A percentile compares a stretch with the other conserved stretches of the same genome.
Evolutionary conservation across 768 basidiomycete species (phyloP).

Genomic region (Boletus tylopilopsis): DNA sequence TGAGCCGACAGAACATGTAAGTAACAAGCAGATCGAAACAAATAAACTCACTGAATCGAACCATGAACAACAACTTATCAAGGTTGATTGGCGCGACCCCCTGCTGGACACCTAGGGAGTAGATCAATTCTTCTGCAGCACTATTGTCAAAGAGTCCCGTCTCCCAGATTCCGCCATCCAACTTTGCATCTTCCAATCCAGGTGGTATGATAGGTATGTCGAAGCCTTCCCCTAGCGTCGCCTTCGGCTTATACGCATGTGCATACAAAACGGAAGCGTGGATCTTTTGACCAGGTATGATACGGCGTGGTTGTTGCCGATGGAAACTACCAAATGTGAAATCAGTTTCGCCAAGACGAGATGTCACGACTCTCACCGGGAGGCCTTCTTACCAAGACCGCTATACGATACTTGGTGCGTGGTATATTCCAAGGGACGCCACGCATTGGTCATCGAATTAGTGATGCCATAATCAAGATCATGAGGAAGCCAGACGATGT

Average conservation of each 20-base stretch:
- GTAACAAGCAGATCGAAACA: background rate
- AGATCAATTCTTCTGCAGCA: constrained; percentile 10
- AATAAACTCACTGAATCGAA: constrained; percentile 17
- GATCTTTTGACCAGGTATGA: constrained; percentile 26
- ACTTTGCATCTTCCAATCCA: background rate
- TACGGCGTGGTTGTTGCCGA: constrained; percentile 21
- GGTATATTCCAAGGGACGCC: constrained; percentile 18
- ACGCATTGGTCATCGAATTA: constrained; percentile 16
- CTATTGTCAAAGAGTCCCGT: constrained; percentile 19
- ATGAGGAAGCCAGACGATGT: constrained; percentile 27
- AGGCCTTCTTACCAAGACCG: constrained; percentile 12
- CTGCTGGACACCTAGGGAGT: constrained; percentile 7
- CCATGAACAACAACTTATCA: constrained; percentile 13
- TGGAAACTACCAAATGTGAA: constrained; percentile 7
- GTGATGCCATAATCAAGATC: constrained; percentile 21
- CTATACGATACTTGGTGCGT: constrained; percentile 21
- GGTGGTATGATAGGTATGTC: constrained; percentile 13
- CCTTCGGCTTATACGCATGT: constrained; percentile 18
- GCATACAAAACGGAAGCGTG: constrained; percentile 24
- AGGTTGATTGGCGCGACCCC: constrained; percentile 6
- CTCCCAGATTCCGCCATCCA: constrained; percentile 18
- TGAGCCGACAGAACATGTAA: background rate
- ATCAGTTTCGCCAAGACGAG: background rate
- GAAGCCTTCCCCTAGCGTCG: constrained; percentile 21
- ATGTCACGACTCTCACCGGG: constrained; percentile 8